Evolutionary conservation across 805 yeast species (phyloP).

Genomic region (Metschnikowia reukaufii): DNA sequence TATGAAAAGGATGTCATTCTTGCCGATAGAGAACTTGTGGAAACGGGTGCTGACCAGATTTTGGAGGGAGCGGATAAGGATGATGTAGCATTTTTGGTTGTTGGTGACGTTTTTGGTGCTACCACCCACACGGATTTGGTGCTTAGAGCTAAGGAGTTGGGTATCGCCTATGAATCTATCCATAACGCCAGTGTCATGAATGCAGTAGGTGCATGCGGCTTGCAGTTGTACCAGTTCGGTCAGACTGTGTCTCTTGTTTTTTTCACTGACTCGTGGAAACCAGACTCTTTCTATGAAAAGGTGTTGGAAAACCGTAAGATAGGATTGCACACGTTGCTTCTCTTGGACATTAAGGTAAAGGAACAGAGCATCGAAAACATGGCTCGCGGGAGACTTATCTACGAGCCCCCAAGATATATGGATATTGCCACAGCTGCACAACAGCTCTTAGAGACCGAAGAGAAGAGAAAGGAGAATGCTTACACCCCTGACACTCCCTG

Average conservation of each 20-base stretch:
- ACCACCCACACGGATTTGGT: slow-evolving; percentile 96
- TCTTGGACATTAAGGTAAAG: slow-evolving; percentile 92
- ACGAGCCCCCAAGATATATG: slow-evolving; percentile 98
- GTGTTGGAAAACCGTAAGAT: slow-evolving; percentile 83
- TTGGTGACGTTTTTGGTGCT: slow-evolving; percentile 97
- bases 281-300: slow-evolving; percentile 91
- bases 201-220: slow-evolving; percentile 97
- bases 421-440: slow-evolving; percentile 83
- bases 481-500: slow-evolving; percentile 89
- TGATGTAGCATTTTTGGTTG: slow-evolving; percentile 92
- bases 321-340: slow-evolving; percentile 86
- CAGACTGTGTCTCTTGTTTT: slow-evolving; percentile 97
- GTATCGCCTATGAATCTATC: slow-evolving; percentile 74
- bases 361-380: slow-evolving; percentile 94
- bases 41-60: slow-evolving; percentile 81
- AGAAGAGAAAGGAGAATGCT: slow-evolving; percentile 68
- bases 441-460: slow-evolving; percentile 88
- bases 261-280: slow-evolving; percentile 94
- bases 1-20: slow-evolving; percentile 82
- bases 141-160: slow-evolving; percentile 83
- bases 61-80: slow-evolving; percentile 72
- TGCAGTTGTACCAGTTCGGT: slow-evolving; percentile 92
- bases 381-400: slow-evolving; percentile 87
- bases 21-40: slow-evolving; percentile 95
- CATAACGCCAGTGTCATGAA: slow-evolving; percentile 98